phyloP scores from a whole-genome alignment of 2,329 filamentous ascomycete species.

The Diaporthe helianthi region DNA sequence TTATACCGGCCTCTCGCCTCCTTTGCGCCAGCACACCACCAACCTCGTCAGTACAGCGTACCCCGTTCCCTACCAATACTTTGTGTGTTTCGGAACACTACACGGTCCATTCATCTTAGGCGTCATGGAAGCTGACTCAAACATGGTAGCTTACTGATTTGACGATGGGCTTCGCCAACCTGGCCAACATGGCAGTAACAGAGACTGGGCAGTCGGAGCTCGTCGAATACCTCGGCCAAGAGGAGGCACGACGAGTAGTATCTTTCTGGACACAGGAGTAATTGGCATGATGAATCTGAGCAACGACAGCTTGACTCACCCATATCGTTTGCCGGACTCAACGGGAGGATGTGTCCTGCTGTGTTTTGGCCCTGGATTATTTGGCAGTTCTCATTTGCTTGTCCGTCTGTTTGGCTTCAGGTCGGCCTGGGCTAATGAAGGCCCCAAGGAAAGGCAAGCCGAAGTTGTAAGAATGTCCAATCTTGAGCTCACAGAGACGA shows the following conservation, averaged over 20 bases:
- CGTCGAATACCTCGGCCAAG: slow-evolving; percentile 39
- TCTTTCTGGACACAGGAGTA: slow-evolving; percentile 36
- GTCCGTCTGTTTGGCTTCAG: neutral
- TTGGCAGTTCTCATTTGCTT: neutral
- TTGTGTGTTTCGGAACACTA: neutral
- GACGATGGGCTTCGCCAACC: slow-evolving; percentile 41
- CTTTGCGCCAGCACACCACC: slow-evolving; percentile 41
- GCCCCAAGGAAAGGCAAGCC: neutral
- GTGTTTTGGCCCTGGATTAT: neutral
- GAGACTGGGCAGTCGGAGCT: slow-evolving; percentile 38
- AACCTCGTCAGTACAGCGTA: slow-evolving; percentile 36
- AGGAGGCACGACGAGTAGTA: slow-evolving; percentile 39
- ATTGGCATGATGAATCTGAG: neutral
- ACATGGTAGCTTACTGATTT: slow-evolving; percentile 40
- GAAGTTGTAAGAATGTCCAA: neutral
- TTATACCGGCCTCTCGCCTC: slow-evolving; percentile 42
- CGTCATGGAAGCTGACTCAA: neutral
- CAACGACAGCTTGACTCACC: neutral
- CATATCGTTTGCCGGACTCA: neutral
- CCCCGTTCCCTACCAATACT: neutral
- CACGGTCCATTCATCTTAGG: neutral
- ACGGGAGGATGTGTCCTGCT: neutral
- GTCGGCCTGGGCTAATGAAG: neutral
- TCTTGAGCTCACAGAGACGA: neutral
- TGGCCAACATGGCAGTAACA: slow-evolving; percentile 40